These are phyloP conservation scores for Termitomyces sp. DNA, from an alignment of 768 basidiomycete genomes.

Conservation along the genomic window DNA sequence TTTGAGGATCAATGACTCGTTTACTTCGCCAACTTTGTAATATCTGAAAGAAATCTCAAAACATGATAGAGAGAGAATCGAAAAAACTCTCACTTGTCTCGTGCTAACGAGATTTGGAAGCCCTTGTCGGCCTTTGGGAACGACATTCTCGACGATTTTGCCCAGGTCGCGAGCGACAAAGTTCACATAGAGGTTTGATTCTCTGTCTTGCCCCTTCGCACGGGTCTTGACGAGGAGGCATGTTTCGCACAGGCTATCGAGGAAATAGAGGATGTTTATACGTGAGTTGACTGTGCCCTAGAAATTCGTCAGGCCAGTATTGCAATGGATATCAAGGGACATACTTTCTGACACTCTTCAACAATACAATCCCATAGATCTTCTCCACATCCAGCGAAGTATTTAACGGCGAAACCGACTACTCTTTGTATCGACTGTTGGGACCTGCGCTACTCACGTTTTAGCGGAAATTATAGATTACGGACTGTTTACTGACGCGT, in stretches of 20 bases:
- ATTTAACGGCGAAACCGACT: slow-evolving; percentile 80
- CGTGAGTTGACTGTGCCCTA: slow-evolving; percentile 87
- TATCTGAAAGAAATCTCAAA: slow-evolving; percentile 43
- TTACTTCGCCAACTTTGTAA: slow-evolving; percentile 90
- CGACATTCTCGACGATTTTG: slow-evolving; percentile 79
- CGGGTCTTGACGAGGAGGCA: slow-evolving; percentile 65
- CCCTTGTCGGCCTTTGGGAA: slow-evolving; percentile 84
- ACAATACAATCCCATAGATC: slow-evolving; percentile 93
- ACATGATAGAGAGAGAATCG: not conserved
- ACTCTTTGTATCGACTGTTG: slow-evolving; percentile 88
- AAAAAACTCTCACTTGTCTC: slow-evolving; percentile 56
- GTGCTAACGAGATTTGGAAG: slow-evolving; percentile 84
- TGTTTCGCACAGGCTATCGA: slow-evolving; percentile 83
- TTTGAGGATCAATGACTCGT: slow-evolving; percentile 75
- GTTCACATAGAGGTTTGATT: slow-evolving; percentile 63
- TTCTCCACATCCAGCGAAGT: slow-evolving; percentile 80
- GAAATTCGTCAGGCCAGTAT: not conserved
- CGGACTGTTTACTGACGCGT: slow-evolving; percentile 45
- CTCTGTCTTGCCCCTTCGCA: slow-evolving; percentile 34
- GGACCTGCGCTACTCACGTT: slow-evolving; percentile 43
- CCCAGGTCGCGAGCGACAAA: slow-evolving; percentile 74
- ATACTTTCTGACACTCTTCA: slow-evolving; percentile 86
- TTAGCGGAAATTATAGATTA: slow-evolving; percentile 15
- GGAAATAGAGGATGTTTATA: slow-evolving; percentile 91
- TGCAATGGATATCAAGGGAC: not conserved